Conservation (phyloP, 345 rosid species). For the Eucalyptus brandiana region DNA sequence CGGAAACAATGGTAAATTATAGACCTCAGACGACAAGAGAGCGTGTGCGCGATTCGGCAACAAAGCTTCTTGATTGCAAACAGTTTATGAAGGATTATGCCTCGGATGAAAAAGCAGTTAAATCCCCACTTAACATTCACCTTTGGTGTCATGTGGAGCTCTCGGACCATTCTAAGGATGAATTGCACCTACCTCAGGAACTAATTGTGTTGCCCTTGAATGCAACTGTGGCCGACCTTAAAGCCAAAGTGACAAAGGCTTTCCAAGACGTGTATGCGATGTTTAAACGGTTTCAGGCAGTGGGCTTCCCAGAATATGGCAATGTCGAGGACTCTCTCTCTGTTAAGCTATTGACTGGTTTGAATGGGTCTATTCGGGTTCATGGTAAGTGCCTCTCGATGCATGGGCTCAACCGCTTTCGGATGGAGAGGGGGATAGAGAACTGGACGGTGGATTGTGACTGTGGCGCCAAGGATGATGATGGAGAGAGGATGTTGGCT, state of each 20-base stretch:
- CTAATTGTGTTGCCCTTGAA: conserved; percentile 32
- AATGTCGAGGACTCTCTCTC: conserved; percentile 29
- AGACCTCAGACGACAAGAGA: conserved; percentile 21
- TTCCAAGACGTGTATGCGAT: conserved; percentile 65
- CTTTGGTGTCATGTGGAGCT: conserved; percentile 42
- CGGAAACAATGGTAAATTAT: conserved; percentile 17
- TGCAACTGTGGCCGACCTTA: conserved; percentile 48
- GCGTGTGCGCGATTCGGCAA: conserved; percentile 23
- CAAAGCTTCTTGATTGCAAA: conserved; percentile 65
- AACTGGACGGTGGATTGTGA: conserved; percentile 58
- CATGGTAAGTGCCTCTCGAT: conserved; percentile 38
- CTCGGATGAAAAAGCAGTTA: not conserved
- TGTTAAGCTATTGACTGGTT: conserved; percentile 34
- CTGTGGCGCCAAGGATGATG: conserved; percentile 68
- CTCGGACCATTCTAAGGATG: conserved; percentile 32
- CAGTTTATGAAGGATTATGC: conserved; percentile 52
- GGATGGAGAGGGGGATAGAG: conserved; percentile 60
- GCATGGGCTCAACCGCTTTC: conserved; percentile 31
- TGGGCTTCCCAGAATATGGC: conserved; percentile 37
- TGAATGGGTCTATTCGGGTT: conserved; percentile 18
- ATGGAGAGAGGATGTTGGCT: conserved; percentile 68
- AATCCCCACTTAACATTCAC: conserved; percentile 10
- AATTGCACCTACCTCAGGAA: conserved; percentile 43
- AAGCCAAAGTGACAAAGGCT: conserved; percentile 32
- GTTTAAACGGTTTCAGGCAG: conserved; percentile 45